Evolutionary conservation across 441 rosid species (phyloP), one percentile per base, ranked within the genome.

Genomic region (Adansonia grandidieri): DNA sequence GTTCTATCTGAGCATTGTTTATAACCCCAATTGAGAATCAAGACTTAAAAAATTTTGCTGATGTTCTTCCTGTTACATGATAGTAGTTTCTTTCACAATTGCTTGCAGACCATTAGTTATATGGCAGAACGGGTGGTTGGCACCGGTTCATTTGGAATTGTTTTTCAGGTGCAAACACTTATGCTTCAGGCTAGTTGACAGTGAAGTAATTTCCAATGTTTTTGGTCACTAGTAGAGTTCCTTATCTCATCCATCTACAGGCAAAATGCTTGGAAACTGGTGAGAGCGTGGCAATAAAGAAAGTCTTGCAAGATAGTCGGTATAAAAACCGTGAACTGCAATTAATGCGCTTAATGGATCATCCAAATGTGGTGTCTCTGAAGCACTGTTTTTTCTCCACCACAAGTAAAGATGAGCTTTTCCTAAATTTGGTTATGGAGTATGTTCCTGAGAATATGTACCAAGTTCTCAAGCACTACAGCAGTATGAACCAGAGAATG

Each of bases 321-420:
- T 89, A 91, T 50, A 91, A 91, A 75, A 91, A 87, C 28, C 91
- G 95, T 19, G 95, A 91, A 81, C 75, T 91, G 82, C 95, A 91
- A 47, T 70, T 87, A 63, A 86, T 91, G 95, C 91, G 93, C n/a
- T 37, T 91, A 69, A 85, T 91, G 91, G 89, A 88, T 76, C 95
- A 91, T 44, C 92, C 95, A 7, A 91, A 91, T 85, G 91, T 91
- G 68, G 84, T 89, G 40, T 83, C 89, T 56, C 75, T 91, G 84
- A 91, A 86, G 87, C 93, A 91, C 65, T 91, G 95, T 81, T 91
- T 91, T 91, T 91, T 88, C 82, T 91, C 95, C 45, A 91, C 93
- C 19, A 89, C 93, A 65, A 88, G 79, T 71, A 89, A 83, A 64
- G 89, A 89, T 79, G 93, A 91, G 50, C 91, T 91, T 58, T 89